Evolutionary conservation across 1,139 yeast species (phyloP).

Genomic region (Ogataea hybrid): DNA sequence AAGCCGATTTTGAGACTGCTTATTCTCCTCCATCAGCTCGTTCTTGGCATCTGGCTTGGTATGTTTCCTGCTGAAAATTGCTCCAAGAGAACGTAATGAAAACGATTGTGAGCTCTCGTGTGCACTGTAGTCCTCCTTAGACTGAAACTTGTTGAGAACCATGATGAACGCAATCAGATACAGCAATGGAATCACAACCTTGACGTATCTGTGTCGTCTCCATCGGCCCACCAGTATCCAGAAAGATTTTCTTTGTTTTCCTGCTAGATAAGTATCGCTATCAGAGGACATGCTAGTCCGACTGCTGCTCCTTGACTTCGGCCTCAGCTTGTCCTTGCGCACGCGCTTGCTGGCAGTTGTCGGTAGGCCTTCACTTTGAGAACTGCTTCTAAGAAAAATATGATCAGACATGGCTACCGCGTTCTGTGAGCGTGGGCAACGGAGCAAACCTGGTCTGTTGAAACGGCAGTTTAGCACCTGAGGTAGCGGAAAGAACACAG

Average conservation of each 20-base stretch:
- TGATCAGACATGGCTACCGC: slow-evolving; percentile 1
- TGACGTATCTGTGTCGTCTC: slow-evolving; percentile 13
- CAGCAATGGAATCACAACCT: slow-evolving; percentile 17
- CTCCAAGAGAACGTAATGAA: slow-evolving; percentile 3
- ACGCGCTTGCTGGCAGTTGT: slow-evolving; percentile 6
- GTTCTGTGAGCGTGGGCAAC: background rate
- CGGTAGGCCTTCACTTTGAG: slow-evolving; percentile 3
- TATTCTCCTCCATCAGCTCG: slow-evolving; percentile 18
- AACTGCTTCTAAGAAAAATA: slow-evolving; percentile 1
- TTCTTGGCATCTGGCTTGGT: slow-evolving; percentile 19
- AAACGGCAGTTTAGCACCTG: background rate
- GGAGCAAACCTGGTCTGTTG: background rate
- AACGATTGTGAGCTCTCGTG: background rate
- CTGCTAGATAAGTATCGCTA: slow-evolving; percentile 4
- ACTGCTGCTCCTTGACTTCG: slow-evolving; percentile 15
- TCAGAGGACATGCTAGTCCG: slow-evolving; percentile 8
- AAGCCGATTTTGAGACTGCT: slow-evolving; percentile 11
- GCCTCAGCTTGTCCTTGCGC: slow-evolving; percentile 12
- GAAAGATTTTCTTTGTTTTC: slow-evolving; percentile 6
- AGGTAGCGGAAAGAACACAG: background rate
- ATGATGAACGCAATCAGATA: slow-evolving; percentile 13
- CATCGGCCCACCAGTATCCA: slow-evolving; percentile 12
- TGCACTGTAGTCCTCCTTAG: background rate
- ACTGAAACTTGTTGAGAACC: slow-evolving; percentile 9
- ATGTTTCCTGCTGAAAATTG: slow-evolving; percentile 3